Base-by-base conservation (phyloP, 2,329 filamentous ascomycete genomes). In the Cryphonectria carpinicola region DNA sequence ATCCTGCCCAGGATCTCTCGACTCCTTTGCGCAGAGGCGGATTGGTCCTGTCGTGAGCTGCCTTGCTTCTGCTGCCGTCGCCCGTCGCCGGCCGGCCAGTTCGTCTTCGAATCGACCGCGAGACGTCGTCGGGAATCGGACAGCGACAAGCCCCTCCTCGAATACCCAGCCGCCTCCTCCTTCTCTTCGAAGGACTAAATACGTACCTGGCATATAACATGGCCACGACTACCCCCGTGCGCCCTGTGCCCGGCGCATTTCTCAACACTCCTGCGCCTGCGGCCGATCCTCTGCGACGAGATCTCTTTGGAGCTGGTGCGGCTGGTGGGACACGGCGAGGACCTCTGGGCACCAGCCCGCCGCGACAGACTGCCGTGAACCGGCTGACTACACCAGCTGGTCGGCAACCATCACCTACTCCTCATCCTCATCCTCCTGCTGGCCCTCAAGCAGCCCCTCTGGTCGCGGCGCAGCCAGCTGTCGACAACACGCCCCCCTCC, bases 161-260 rank as follows among this genome's bases (percentile, higher is more conserved):
- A 25, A 41, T 22, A 39, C 61, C 63, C 43, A 56, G 43, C 25
- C 43, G 39, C 41, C 54, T 10, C 46, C 46, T 49, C 22, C 46
- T n/a, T n/a, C 39, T 54, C 46, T 37, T 70, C 46, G 22, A 65
- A 62, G 17, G 43, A 39, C 49, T 43, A n/a, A 54, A 8, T 13
- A 25, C 37, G 39, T 32, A 22, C 58, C n/a, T 25, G 35, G 54
- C 49, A 71, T 43, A 76, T 43, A 76, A 71, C 72, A 90, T 90
- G 88, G 84, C 88, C 66, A 87, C 88, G 74, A 81, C 84, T 73
- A 93, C 93, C 70, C 93, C 93, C 54, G 86, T 91, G 82, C 89
- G 92, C 76, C 89, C 89, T 72, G 84, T 94, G 64, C 93, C 93
- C 61, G 93, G 93, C 83, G 90, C 90, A 76, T 95, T 91, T 78